Conservation (phyloP, 1,139 yeast genomes). For the Suzukiozyma palmioleophila region DNA sequence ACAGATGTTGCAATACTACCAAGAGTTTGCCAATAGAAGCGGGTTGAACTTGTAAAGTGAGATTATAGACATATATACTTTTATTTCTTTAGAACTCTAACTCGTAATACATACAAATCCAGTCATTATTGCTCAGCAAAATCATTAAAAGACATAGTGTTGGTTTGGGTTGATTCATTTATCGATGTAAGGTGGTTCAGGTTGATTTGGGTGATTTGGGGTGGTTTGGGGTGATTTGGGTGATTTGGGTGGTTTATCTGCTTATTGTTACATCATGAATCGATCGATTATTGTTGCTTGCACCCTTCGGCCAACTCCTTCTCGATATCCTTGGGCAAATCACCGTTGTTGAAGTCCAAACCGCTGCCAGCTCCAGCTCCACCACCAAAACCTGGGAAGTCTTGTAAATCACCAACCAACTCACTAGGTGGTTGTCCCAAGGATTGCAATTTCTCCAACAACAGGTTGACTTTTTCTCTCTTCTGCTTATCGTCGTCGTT, state of each 20-base stretch:
- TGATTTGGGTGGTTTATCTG: too few relatives aligned
- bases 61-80: neutral
- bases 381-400: conserved; percentile 53
- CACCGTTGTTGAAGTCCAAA: conserved; percentile 39
- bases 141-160: too few relatives aligned
- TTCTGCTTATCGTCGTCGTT: conserved; percentile 47
- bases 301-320: conserved; percentile 40
- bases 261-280: too few relatives aligned
- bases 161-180: too few relatives aligned
- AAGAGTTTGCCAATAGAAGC: conserved; percentile 52
- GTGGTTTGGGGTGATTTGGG: too few relatives aligned
- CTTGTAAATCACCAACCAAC: conserved; percentile 61
- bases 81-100: too few relatives aligned
- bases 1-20: conserved; percentile 78
- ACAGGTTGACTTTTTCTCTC: conserved; percentile 49
- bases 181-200: too few relatives aligned
- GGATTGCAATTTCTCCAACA: conserved; percentile 70
- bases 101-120: neutral
- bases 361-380: conserved; percentile 21
- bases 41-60: conserved; percentile 26
- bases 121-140: too few relatives aligned
- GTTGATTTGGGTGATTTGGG: too few relatives aligned
- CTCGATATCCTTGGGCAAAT: conserved; percentile 46
- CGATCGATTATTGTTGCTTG: conserved; percentile 28
- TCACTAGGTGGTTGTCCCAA: conserved; percentile 88